Evolutionary conservation across 1,139 yeast species (phyloP).

Genomic region (Kodamaea suecica): DNA sequence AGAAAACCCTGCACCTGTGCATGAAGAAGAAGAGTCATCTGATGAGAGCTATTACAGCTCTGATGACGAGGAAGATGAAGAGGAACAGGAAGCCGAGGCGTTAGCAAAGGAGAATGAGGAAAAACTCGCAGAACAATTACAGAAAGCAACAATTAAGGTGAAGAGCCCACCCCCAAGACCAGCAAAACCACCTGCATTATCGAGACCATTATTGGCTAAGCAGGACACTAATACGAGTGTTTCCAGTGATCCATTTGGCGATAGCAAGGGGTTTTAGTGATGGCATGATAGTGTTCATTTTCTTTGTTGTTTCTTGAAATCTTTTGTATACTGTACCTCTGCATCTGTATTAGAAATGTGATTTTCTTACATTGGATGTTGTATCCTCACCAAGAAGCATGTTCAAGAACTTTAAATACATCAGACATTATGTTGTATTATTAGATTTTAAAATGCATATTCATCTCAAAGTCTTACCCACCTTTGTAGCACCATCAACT

Average conservation of each 20-base stretch:
- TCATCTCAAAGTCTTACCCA: too few species aligned
- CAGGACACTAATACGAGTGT: constrained; percentile 27
- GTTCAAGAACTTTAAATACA: too few species aligned
- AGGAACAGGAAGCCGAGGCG: constrained; percentile 24
- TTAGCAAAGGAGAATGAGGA: constrained; percentile 7
- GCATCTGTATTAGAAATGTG: too few species aligned
- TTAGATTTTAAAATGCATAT: too few species aligned
- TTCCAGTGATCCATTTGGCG: constrained; percentile 70
- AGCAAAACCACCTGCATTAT: constrained; percentile 23
- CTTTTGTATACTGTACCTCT: too few species aligned
- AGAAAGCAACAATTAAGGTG: constrained; percentile 10
- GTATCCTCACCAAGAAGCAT: too few species aligned
- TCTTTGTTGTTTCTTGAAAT: too few species aligned
- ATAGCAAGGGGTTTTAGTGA: constrained; percentile 40
- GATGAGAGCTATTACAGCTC: constrained; percentile 46
- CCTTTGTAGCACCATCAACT: too few species aligned
- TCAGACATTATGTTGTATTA: too few species aligned
- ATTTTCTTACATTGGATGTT: too few species aligned
- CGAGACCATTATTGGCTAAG: constrained; percentile 16
- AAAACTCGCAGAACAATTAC: constrained; percentile 12
- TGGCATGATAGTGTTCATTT: too few species aligned
- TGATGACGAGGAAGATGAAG: constrained; percentile 39
- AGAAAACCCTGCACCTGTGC: constrained; percentile 36
- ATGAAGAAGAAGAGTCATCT: constrained; percentile 25
- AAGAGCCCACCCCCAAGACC: constrained; percentile 38